Evolutionary conservation across 1,284 basidiomycete genomes (phyloP), one percentile per base, ranked within the genome.

Genomic region (Xanthoconium separans): DNA sequence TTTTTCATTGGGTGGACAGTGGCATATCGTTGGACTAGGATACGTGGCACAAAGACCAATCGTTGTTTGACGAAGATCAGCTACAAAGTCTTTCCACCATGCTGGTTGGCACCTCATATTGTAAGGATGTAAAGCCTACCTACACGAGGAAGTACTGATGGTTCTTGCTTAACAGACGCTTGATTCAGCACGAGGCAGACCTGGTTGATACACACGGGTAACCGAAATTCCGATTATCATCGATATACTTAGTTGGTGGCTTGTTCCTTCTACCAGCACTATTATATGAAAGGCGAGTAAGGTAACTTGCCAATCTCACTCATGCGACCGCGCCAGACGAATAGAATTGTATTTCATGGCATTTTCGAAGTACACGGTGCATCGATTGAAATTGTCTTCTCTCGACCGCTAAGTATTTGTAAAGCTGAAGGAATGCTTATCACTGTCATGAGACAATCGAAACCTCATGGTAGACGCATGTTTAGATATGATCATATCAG

Each of bases 11-110:
- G 30, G 7, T 36, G 24, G 29, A 54, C 22, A 55, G 52, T n/a
- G 48, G 30, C 11, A 36, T 59, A 44, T 44, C 27, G 30, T 49
- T 46, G 48, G 53, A 50, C 44, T 65, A 92, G 89, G 93, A 94
- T 69, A 94, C 90, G 48, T 95, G 93, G 92, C 87, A 91, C 60
- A 91, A 91, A 63, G 95, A 98, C 71, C 90, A 95, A 70, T 80
- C 85, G 58, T 82, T 83, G 56, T 98, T 99, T 72, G 84, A 91
- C 62, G 91, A 95, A 69, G 94, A 96, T 66, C 93, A 96, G 68
- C 71, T 95, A 41, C 87, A 90, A 65, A 88, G 85, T 61, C 79
- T 97, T 63, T 91, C 92, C 41, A 91, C 90, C 43, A 92, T 95
- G 80, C 77, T 95, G 43, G 90, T 93, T 22, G 93, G 93, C 27